Conservation (phyloP, 176 grass and related monocot species). For the Lolium multiflorum region DNA sequence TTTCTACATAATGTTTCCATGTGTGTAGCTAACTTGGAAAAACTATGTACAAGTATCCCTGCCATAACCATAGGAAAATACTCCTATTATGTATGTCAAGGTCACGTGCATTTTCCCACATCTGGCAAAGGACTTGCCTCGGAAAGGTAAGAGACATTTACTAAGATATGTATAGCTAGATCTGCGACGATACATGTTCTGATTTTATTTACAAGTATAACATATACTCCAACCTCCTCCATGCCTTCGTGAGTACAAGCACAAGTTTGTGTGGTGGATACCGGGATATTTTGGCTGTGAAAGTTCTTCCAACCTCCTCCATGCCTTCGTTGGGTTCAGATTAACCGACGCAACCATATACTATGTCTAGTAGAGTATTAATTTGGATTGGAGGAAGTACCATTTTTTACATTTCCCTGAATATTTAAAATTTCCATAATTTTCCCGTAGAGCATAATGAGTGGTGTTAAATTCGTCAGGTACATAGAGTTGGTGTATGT, state of each 20-base stretch:
- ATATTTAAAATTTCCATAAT: too few species aligned
- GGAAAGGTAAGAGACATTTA: not conserved
- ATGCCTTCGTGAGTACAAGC: too few species aligned
- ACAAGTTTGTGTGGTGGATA: not conserved
- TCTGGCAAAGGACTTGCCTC: not conserved
- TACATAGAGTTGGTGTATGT: not conserved
- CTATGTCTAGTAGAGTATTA: not conserved
- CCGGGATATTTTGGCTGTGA: not conserved
- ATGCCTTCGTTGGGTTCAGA: too few species aligned
- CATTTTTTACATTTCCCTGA: not conserved
- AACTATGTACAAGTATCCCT: not conserved
- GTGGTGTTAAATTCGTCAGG: not conserved
- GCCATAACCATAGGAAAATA: not conserved
- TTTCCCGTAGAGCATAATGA: not conserved
- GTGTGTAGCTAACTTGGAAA: not conserved
- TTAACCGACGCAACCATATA: not conserved
- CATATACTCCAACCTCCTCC: too few species aligned
- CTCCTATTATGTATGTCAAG: not conserved
- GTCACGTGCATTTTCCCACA: conserved; percentile 7
- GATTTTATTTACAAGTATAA: not conserved
- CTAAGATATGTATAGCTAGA: not conserved
- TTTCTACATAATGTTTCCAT: too few species aligned
- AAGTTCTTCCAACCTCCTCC: not conserved
- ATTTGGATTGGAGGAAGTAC: too few species aligned
- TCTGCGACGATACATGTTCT: not conserved